These are phyloP conservation scores for Auricularia heimuer DNA, from an alignment of 768 basidiomycete species.

Conservation along the genomic window DNA sequence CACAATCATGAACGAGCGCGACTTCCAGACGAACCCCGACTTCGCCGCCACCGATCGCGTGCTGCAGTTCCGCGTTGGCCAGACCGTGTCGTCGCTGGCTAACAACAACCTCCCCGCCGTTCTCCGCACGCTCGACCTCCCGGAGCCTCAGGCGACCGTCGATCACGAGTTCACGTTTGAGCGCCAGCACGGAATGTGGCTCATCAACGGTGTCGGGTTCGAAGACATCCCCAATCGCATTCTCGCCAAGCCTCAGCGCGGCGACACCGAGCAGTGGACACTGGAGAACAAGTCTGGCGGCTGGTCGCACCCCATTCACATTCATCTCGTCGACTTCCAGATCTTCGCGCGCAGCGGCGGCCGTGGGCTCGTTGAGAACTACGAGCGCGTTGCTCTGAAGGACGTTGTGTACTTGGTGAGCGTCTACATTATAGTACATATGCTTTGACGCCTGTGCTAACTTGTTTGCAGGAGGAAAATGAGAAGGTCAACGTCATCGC, in stretches of 20 bases:
- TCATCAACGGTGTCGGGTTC: not conserved
- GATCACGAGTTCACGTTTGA: not conserved
- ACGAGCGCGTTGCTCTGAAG: not conserved
- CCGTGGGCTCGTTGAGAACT: not conserved
- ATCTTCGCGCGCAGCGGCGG: not conserved
- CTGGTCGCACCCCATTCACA: slow-evolving; percentile 1
- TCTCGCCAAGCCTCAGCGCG: not conserved
- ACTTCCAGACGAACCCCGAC: not conserved
- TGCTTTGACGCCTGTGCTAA: not conserved
- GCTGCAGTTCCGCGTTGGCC: slow-evolving; percentile 1
- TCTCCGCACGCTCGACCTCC: not conserved
- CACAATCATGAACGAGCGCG: slow-evolving; percentile 1
- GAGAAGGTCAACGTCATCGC: not conserved
- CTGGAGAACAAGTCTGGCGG: not conserved
- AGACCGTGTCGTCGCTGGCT: not conserved
- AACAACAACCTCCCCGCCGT: not conserved
- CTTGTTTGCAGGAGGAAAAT: not conserved
- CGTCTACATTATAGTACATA: not conserved
- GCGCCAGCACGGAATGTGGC: not conserved
- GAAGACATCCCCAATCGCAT: not conserved
- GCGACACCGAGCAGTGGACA: not conserved
- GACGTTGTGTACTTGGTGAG: not conserved
- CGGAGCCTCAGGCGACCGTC: not conserved
- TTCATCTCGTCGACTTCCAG: slow-evolving; percentile 2
- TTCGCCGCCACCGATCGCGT: not conserved